These are phyloP conservation scores for Cladosporium sp. DNA, from an alignment of 2,329 filamentous ascomycete genomes.

Conservation along the genomic window DNA sequence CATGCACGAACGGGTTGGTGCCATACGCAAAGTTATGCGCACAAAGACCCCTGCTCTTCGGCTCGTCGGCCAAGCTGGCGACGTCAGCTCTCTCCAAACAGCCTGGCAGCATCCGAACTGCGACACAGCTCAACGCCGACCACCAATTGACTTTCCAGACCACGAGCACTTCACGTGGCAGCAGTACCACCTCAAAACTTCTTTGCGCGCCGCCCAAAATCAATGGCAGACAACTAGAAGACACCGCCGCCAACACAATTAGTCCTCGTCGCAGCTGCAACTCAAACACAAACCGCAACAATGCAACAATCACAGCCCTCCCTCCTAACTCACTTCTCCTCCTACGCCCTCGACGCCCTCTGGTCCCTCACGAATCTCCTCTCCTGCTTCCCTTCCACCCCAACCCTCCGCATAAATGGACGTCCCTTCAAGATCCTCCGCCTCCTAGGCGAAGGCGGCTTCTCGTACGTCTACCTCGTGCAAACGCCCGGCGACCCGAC, in stretches of 20 bases:
- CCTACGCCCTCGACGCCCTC: slow-evolving; percentile 77
- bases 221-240: background rate
- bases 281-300: background rate
- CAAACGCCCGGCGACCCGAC: slow-evolving; percentile 81
- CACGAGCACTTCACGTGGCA: background rate
- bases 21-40: too few species aligned
- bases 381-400: slow-evolving; percentile 91
- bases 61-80: slow-evolving; percentile 1
- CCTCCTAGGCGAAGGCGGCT: slow-evolving; percentile 93
- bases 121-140: background rate
- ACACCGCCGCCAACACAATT: background rate
- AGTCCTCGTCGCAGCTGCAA: background rate
- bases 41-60: too few species aligned
- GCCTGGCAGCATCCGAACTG: background rate
- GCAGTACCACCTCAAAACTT: background rate
- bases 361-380: slow-evolving; percentile 93
- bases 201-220: background rate
- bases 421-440: slow-evolving; percentile 94
- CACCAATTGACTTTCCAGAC: background rate
- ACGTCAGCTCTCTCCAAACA: slow-evolving; percentile 3
- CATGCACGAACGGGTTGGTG: too few species aligned
- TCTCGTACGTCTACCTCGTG: slow-evolving; percentile 98
- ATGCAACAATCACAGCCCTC: slow-evolving; percentile 24
- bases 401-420: slow-evolving; percentile 90
- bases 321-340: slow-evolving; percentile 32